Base-by-base conservation (phyloP, 371 early-diverging fungal genomes). In the Mucor velutinosus region DNA sequence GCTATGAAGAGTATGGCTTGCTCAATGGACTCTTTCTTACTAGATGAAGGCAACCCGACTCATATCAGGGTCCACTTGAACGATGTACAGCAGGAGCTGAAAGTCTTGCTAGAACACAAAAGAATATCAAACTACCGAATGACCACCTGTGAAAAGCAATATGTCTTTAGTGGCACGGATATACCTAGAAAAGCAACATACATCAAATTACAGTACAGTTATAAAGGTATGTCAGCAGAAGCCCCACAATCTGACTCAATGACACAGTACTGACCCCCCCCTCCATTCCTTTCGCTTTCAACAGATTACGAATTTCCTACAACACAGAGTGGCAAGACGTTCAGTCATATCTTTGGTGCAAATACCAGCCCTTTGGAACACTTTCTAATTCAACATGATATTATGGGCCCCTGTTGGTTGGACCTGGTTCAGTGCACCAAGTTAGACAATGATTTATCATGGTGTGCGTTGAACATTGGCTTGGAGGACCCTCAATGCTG, bases 351-450 rank as follows among this genome's bases (percentile, higher is more conserved):
- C 3, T 99, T 99, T 85, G 99, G 99, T 15, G 77, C 92, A 4
- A 87, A 89, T 58, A 95, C 96, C 5, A 83, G 84, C 21, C 94
- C 97, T 1, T 75, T 97, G 12, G 98, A 99, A 76, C 88, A 91
- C 41, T 92, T 98, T 49, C 72, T 98, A 29, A 81, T 97, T 35
- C 94, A 97, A 71, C 87, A 95, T 30, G 90, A 94, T 67, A 79
- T 99, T 23, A 99, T 96, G 97, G 99, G 99, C 1, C 99, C 99
- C 2, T 92, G 93, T 66, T 99, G 99, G 99, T 94, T 97, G 95
- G 97, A 4, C 12, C 12, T 35, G 37, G 37, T 12, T 11, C 37
- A 35, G 12, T 35, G 37, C 12, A 35, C 11, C 0, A 35, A 35
- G 37, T 6, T 51, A 12, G 51, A 3, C 23, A 51, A 25, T 25